These are phyloP conservation scores for Chlamydomonas sphaeroides DNA, from an alignment of 139 green algal species.

Conservation along the genomic window DNA sequence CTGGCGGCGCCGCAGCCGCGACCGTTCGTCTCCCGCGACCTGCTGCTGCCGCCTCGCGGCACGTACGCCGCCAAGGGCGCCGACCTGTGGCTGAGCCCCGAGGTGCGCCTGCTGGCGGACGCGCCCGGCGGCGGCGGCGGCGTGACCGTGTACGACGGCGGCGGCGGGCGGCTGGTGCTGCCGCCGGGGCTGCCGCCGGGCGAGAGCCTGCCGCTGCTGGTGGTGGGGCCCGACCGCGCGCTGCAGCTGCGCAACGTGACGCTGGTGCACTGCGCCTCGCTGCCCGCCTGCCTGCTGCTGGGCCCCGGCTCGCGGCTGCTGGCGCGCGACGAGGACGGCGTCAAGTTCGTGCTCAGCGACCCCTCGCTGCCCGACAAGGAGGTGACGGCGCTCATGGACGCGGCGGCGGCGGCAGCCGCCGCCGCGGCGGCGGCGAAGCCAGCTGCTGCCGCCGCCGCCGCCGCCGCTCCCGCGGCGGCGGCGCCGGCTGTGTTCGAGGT, in stretches of 20 bases:
- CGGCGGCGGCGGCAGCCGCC: not conserved
- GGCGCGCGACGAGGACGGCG: slow-evolving; percentile 57
- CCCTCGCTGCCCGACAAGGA: slow-evolving; percentile 21
- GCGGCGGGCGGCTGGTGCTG: slow-evolving; percentile 70
- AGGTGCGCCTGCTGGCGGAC: slow-evolving; percentile 88
- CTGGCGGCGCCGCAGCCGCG: slow-evolving; percentile 41
- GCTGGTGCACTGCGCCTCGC: slow-evolving; percentile 74
- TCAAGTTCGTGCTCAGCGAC: slow-evolving; percentile 41
- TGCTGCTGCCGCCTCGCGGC: not conserved
- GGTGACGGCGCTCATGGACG: not conserved
- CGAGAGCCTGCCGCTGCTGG: slow-evolving; percentile 83
- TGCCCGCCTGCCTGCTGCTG: slow-evolving; percentile 77
- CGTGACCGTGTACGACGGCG: slow-evolving; percentile 78
- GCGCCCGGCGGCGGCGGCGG: slow-evolving; percentile 56
- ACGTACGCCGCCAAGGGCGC: not conserved
- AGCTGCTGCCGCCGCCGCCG: not conserved
- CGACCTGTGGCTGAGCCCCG: slow-evolving; percentile 87
- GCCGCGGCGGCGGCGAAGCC: not conserved
- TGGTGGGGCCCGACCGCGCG: slow-evolving; percentile 77
- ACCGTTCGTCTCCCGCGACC: slow-evolving; percentile 22
- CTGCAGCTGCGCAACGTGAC: slow-evolving; percentile 85
- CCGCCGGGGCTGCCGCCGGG: slow-evolving; percentile 59
- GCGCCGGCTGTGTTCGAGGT: slow-evolving; percentile 32
- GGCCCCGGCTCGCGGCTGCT: slow-evolving; percentile 62
- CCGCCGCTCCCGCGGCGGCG: not conserved